A percentile compares a stretch with the other conserved stretches of the same genome.
These are phyloP conservation scores for Annulohypoxylon stygium DNA, from an alignment of 495 filamentous ascomycete species.

Conservation along the genomic window DNA sequence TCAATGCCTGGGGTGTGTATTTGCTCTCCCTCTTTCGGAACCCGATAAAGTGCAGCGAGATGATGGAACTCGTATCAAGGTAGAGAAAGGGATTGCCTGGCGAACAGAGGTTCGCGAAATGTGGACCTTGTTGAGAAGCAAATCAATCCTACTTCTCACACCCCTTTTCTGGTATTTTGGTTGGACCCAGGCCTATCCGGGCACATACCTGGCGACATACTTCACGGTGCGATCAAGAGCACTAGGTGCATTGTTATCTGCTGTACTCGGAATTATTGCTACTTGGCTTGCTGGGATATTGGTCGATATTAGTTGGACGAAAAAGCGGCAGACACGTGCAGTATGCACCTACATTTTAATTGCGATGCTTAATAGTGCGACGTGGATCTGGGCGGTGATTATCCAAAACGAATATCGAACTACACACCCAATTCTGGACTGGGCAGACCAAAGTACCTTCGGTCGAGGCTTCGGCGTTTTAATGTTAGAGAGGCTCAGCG, in stretches of 20 bases:
- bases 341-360: slow-evolving; percentile 44
- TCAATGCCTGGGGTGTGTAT: slow-evolving; percentile 60
- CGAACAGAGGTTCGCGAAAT: slow-evolving; percentile 55
- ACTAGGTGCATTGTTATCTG: slow-evolving; percentile 58
- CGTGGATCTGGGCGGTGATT: slow-evolving; percentile 52
- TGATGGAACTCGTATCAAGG: slow-evolving; percentile 58
- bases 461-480: slow-evolving; percentile 59
- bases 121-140: slow-evolving; percentile 56
- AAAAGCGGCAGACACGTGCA: slow-evolving; percentile 47
- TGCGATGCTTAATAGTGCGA: slow-evolving; percentile 46
- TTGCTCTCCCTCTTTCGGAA: slow-evolving; percentile 60
- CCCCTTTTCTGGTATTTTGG: slow-evolving; percentile 61
- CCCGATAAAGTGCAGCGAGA: slow-evolving; percentile 60
- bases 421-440: slow-evolving; percentile 38
- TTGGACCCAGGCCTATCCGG: slow-evolving; percentile 61
- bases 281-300: slow-evolving; percentile 49
- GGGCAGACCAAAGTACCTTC: slow-evolving; percentile 52
- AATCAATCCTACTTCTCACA: slow-evolving; percentile 58
- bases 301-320: slow-evolving; percentile 42
- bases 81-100: slow-evolving; percentile 55
- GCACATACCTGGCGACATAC: slow-evolving; percentile 64
- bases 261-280: slow-evolving; percentile 55
- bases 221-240: slow-evolving; percentile 63
- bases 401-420: slow-evolving; percentile 46
- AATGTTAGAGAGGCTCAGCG: slow-evolving; percentile 56